Evolutionary conservation across 169 alveolate genomes (phyloP), one percentile per base, ranked within the genome.

Genomic region (Cryptosporidium felis): DNA sequence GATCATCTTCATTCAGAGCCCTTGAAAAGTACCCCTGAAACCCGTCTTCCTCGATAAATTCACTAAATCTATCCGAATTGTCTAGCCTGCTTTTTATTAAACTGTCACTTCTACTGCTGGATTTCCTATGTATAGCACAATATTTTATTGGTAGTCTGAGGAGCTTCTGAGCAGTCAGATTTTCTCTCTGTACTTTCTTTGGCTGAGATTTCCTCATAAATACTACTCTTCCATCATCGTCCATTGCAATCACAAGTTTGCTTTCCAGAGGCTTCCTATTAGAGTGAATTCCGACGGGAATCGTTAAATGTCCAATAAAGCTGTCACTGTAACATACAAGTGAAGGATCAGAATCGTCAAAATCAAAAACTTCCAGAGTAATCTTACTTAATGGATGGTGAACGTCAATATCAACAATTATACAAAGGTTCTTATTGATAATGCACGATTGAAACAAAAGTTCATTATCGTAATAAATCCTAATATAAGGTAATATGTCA

Each of bases 361-460:
- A 74, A 49, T 74, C 85, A 23, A n/a, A 74, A 0, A 74, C 30
- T 38, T 74, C 74, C 18, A 49, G 16, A 16, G 23, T 38, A 21
- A 74, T 38, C 18, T 36, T 74, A 16, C 85, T 74, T 23, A 74
- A 16, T 34, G 85, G 85, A 58, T 74, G 85, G 32, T 74, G 85
- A 5, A 74, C 67, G 23, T 74, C 85, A 5, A 74, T 74, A 8
- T 74, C 85, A 8, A 74, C 44, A 32, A 74, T 74, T 12, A 74
- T 53, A 74, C 67, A 74, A 36, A 56, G 21, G 32, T 74, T 56
- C 32, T 49, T 53, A 18, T 74, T 74, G 12, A 74, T 41, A 34
- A 74, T 41, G 40, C 60, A 53, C 9, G 74, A 53, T 49, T 74
- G 85, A n/a, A 53, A 74, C 34, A 74, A 38, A 36, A 74, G 59